Evolutionary conservation across 345 rosid genomes (phyloP), one percentile per base, ranked within the genome.

Genomic region (Murraya paniculata): DNA sequence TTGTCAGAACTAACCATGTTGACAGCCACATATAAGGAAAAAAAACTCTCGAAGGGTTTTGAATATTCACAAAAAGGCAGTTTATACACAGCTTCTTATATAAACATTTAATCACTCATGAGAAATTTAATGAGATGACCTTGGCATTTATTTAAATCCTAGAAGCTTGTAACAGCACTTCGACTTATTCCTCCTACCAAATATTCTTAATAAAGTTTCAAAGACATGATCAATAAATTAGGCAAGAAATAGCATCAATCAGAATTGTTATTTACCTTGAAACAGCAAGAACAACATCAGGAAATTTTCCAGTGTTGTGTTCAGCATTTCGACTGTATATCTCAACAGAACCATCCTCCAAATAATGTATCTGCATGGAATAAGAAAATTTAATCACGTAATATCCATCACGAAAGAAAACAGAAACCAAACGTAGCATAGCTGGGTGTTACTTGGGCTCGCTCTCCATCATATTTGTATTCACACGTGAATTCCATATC

Each of bases 261-360:
- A 71, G 57, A 55, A 69, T 57, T 64, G 67, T 70, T 65, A 28
- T 68, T 71, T 77, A 94, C 99, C 97, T 90, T 80, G 97, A 84
- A 79, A 90, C 83, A 8, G 93, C 86, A 79, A 81, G 75, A 83
- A 91, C 88, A 83, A 96, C 94, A 84, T 96, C 98, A 1, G 98
- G 98, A 83, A 82, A 96, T 79, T 96, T 94, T 78, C 86, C 93
- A 77, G 99, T 96, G 86, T 91, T 96, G 64, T 90, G 82, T 89
- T 94, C 98, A 55, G 98, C 92, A 85, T 94, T 94, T 81, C 98
- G 87, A 85, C 99, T 96, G 77, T 96, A 96, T 79, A 96, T 96
- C 90, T 96, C 94, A 70, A 94, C 94, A 64, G 89, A 84, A 84
- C 90, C 97, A 88, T 92, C 80, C 81, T 96, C 99, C 93, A 89